phyloP scores from a whole-genome alignment of 345 rosid species.

The Excoecaria agallocha region DNA sequence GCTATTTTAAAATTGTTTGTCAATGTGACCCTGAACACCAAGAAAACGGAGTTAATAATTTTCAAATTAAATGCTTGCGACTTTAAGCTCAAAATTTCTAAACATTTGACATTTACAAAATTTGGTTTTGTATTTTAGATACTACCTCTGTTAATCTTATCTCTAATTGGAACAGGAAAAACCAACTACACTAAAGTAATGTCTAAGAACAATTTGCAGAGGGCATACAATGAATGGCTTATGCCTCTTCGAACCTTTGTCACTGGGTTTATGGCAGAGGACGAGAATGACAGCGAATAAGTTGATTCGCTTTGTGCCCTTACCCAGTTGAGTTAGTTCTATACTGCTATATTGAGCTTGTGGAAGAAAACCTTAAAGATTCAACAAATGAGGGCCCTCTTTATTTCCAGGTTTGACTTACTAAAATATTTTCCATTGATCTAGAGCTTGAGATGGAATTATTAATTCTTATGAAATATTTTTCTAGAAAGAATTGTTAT shows the following conservation, averaged over 20 bases:
- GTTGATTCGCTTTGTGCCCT: slow-evolving; percentile 38
- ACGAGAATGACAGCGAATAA: slow-evolving; percentile 39
- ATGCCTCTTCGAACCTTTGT: slow-evolving; percentile 69
- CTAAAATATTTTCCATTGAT: not conserved
- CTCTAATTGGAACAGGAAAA: slow-evolving; percentile 40
- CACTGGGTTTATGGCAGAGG: slow-evolving; percentile 44
- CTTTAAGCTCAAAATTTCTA: not conserved
- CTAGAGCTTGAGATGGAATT: not conserved
- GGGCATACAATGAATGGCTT: slow-evolving; percentile 74
- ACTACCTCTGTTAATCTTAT: not conserved
- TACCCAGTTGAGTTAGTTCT: slow-evolving; percentile 67
- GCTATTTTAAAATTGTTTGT: too few relatives aligned
- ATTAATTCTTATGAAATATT: too few relatives aligned
- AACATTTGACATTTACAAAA: not conserved
- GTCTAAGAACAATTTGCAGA: slow-evolving; percentile 52
- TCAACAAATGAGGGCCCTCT: not conserved
- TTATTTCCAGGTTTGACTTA: slow-evolving; percentile 10
- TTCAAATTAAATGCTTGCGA: not conserved
- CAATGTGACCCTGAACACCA: not conserved
- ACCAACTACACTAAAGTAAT: slow-evolving; percentile 46
- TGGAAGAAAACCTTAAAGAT: slow-evolving; percentile 56
- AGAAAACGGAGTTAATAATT: not conserved
- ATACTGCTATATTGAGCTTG: slow-evolving; percentile 81
- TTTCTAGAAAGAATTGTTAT: not conserved
- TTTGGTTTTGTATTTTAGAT: not conserved